Evolutionary conservation across 2,329 filamentous ascomycete genomes (phyloP), one percentile per base, ranked within the genome.

Genomic region (Zelopaecilomyces penicillatus): DNA sequence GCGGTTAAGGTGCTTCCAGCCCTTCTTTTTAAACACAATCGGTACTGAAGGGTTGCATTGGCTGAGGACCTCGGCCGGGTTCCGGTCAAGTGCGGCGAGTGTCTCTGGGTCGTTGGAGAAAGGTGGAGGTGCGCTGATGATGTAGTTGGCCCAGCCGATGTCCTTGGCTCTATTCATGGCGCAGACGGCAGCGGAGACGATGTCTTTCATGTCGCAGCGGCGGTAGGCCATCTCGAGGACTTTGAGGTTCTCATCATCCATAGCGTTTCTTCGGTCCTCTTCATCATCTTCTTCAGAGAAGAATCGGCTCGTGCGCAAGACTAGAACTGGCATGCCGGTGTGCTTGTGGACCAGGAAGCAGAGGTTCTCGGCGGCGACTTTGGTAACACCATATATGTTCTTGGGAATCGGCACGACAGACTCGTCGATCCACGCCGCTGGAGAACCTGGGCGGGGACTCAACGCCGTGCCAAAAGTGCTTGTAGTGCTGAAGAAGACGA

Each of bases 381-480:
- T 75, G 12, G 71, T 74, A 4, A 64, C 62, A 43, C 71, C 71
- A 50, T 73, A 73, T 37, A 73, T 69, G 53, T 73, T 73, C 47
- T 73, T 73, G 2, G 69, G 68, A 19, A 60, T 50, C 0, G 68
- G 65, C 0, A 57, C 55, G 6, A 70, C 64, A 0, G 48, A 33
- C 51, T 73, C 70, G 51, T 66, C 58, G 49, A 73, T 72, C 68
- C 68, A 70, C 1, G 59, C 65, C 0, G 69, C 68, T 1, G 68
- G 66, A 0, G 47, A 41, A 2, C 65, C 66, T 0, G 56, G 57
- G 2, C 46, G 41, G 0, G 68, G 66, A 41, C 61, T 62, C 6
- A 72, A 55, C 0, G 68, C 67, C 1, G 52, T 46, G 27, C 70
- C 69, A 28, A 71, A 71, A 0, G 65, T 52, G n/a, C 68, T 71